Conservation (phyloP, 441 rosid species). For the Erodium texanum region DNA sequence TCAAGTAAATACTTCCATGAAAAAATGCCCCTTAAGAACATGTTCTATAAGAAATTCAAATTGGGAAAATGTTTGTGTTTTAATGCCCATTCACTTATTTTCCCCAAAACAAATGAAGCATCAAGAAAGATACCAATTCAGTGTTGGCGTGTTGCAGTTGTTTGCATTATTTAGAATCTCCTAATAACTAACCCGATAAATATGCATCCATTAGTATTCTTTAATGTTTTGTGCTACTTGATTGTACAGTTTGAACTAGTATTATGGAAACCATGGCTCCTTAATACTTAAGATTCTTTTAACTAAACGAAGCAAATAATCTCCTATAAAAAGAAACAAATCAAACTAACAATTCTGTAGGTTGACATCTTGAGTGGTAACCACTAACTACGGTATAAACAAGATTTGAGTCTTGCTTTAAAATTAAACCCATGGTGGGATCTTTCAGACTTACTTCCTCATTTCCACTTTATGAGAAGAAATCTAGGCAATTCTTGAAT, state of each 20-base stretch:
- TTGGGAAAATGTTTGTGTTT: background rate
- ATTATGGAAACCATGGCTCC: background rate
- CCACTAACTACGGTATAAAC: background rate
- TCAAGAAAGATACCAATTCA: background rate
- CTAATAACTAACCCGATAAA: background rate
- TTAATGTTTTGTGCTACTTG: background rate
- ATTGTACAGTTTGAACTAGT: background rate
- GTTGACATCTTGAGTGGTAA: conserved; percentile 1
- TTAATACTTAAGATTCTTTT: background rate
- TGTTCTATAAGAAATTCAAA: background rate
- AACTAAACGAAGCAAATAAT: background rate
- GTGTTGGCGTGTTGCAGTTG: background rate
- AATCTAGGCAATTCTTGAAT: background rate
- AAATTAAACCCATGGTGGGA: background rate
- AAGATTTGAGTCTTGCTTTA: background rate
- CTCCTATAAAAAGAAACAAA: background rate
- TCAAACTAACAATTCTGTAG: background rate
- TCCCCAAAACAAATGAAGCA: background rate
- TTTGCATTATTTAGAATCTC: background rate
- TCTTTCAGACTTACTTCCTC: background rate
- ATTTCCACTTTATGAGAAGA: background rate
- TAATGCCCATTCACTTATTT: background rate
- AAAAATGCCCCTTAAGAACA: background rate
- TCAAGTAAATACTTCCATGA: background rate
- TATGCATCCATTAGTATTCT: background rate